phyloP scores from a whole-genome alignment of 2,329 filamentous ascomycete species.

The Reticulascus tulasneorum region DNA sequence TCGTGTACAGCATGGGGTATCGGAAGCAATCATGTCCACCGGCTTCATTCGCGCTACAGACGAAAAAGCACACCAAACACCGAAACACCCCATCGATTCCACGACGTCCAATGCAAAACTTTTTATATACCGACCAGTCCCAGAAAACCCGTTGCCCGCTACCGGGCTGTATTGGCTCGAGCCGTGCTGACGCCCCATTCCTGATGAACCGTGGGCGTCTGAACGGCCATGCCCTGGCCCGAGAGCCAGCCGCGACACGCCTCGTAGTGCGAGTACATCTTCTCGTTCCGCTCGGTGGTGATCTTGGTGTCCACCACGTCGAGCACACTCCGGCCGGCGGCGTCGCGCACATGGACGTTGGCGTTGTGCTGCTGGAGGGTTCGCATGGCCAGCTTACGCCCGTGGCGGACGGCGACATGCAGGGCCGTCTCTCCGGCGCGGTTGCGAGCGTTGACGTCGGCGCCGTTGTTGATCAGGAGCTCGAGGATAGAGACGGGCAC shows the following conservation, averaged over 20 bases:
- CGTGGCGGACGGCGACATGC: slow-evolving; percentile 49
- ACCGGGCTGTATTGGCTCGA: no score
- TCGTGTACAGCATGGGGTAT: no score
- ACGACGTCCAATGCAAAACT: no score
- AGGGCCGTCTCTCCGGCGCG: slow-evolving; percentile 51
- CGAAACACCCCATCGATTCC: no score
- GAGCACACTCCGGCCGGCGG: slow-evolving; percentile 38
- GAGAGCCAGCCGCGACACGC: slow-evolving; percentile 43
- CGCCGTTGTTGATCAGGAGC: slow-evolving; percentile 37
- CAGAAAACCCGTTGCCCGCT: no score
- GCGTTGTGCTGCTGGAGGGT: slow-evolving; percentile 42
- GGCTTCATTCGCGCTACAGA: no score
- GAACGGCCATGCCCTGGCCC: slow-evolving; percentile 29
- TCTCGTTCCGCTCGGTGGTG: slow-evolving; percentile 22
- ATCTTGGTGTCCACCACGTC: slow-evolving; percentile 41
- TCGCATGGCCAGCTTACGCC: slow-evolving; percentile 47
- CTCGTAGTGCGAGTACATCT: slow-evolving; percentile 38
- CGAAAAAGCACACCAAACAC: no score
- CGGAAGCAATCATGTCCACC: no score
- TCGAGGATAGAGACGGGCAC: slow-evolving; percentile 39
- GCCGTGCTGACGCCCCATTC: no score
- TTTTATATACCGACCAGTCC: no score
- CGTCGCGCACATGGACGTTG: slow-evolving; percentile 43
- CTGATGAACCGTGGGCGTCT: slow-evolving; percentile 33
- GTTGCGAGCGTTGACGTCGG: slow-evolving; percentile 47